Conservation (phyloP, 164 flowering plant species). For the Piper longum region DNA sequence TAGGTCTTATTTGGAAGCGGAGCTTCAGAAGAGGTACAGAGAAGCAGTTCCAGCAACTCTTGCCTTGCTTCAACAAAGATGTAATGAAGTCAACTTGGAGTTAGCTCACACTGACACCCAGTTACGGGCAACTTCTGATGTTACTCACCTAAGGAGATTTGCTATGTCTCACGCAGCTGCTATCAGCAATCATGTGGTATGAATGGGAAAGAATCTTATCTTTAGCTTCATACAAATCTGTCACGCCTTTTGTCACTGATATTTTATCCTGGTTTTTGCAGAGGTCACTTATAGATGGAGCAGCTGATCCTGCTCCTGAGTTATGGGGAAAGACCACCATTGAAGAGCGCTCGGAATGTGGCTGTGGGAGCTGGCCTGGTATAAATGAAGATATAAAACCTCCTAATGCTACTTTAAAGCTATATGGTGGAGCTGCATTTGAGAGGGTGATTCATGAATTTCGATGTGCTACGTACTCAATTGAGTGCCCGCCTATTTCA, state of each 20-base stretch:
- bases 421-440: conserved; percentile 99
- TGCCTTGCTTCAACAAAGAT: conserved; percentile 91
- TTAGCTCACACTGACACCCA: conserved; percentile 53
- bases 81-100: conserved; percentile 57
- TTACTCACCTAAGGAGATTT: conserved; percentile 68
- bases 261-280: background rate
- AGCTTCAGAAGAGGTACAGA: conserved; percentile 87
- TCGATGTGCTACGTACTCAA: conserved; percentile 86
- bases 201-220: conserved; percentile 3
- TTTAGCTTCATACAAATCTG: background rate
- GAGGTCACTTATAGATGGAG: conserved; percentile 66
- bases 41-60: conserved; percentile 96
- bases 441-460: conserved; percentile 96
- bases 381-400: conserved; percentile 57
- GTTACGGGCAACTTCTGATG: conserved; percentile 79
- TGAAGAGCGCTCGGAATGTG: conserved; percentile 72
- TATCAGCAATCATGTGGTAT: conserved; percentile 72
- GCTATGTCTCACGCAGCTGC: conserved; percentile 92
- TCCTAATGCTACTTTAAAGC: conserved; percentile 77
- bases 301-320: conserved; percentile 95
- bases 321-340: conserved; percentile 76
- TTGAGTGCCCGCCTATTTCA: conserved; percentile 85
- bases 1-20: conserved; percentile 73
- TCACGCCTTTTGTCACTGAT: background rate
- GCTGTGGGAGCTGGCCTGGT: conserved; percentile 94